Evolutionary conservation across 306 rosid genomes (phyloP).

Genomic region (Citrullus colocynthis): DNA sequence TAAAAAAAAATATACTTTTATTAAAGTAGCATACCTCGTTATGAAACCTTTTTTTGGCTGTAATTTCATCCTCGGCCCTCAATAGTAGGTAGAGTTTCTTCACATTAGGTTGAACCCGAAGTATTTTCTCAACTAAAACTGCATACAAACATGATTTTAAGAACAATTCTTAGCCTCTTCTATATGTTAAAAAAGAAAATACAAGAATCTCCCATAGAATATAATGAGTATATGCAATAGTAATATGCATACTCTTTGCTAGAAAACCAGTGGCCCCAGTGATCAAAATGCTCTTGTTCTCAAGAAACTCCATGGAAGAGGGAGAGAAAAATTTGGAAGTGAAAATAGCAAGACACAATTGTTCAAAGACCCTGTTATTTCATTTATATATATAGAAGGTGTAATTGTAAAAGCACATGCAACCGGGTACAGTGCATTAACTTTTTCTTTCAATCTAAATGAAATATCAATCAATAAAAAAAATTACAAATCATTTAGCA

Average conservation of each 20-base stretch:
- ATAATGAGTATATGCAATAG: too few relatives aligned
- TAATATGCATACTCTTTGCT: background rate
- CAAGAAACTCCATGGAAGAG: background rate
- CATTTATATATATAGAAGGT: background rate
- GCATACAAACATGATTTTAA: background rate
- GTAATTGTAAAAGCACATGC: background rate
- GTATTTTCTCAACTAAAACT: slow-evolving; percentile 73
- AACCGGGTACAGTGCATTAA: background rate
- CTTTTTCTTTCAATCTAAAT: background rate
- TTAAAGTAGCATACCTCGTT: slow-evolving; percentile 31
- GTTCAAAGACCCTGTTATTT: background rate
- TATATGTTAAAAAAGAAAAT: too few relatives aligned
- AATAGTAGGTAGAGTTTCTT: slow-evolving; percentile 66
- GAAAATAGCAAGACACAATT: background rate
- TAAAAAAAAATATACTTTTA: background rate
- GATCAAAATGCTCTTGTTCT: slow-evolving; percentile 2
- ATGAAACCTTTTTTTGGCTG: slow-evolving; percentile 52
- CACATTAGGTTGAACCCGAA: slow-evolving; percentile 79
- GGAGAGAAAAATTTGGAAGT: background rate
- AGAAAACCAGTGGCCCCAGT: slow-evolving; percentile 5
- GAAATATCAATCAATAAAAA: too few relatives aligned
- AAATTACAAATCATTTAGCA: too few relatives aligned
- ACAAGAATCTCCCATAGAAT: too few relatives aligned
- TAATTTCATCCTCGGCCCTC: slow-evolving; percentile 38
- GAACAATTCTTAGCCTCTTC: background rate